Percentiles rank a stretch among this genome's conserved stretches.
phyloP scores from a whole-genome alignment of 2,329 filamentous ascomycete genomes.

The Emydomyces testavorans region DNA sequence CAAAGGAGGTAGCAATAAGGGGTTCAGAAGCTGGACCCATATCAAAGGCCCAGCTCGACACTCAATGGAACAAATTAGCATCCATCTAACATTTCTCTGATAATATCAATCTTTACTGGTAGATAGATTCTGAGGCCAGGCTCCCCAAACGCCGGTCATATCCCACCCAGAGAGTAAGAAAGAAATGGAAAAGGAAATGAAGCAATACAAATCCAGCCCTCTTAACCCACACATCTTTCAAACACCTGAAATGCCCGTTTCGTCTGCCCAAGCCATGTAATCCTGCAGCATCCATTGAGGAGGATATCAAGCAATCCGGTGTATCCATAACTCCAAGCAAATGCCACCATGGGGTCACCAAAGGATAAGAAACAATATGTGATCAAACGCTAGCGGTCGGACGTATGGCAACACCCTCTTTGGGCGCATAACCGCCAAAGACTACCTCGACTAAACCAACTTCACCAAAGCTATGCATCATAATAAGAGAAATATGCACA shows the following conservation, averaged over 20 bases:
- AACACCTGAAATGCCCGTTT: conserved; percentile 9
- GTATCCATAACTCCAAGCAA: conserved; percentile 1
- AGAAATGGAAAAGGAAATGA: background rate
- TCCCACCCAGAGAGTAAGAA: background rate
- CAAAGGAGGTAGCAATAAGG: no score
- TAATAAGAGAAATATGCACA: background rate
- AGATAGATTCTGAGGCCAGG: background rate
- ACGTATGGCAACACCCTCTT: background rate
- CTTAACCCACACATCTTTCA: background rate
- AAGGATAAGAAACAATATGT: background rate
- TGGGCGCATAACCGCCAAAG: background rate
- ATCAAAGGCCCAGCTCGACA: no score
- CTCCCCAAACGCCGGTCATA: background rate
- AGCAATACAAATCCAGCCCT: background rate
- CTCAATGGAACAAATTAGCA: no score
- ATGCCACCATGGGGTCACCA: background rate
- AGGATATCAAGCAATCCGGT: background rate
- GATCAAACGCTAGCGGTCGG: background rate
- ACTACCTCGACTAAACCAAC: background rate
- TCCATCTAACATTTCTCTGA: no score
- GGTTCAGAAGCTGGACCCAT: no score
- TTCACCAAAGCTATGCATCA: background rate
- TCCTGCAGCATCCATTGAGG: background rate
- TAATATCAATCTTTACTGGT: no score
- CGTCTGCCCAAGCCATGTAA: background rate